Conservation (phyloP, 2,329 filamentous ascomycete species). For the Sclerotinia trifoliorum region DNA sequence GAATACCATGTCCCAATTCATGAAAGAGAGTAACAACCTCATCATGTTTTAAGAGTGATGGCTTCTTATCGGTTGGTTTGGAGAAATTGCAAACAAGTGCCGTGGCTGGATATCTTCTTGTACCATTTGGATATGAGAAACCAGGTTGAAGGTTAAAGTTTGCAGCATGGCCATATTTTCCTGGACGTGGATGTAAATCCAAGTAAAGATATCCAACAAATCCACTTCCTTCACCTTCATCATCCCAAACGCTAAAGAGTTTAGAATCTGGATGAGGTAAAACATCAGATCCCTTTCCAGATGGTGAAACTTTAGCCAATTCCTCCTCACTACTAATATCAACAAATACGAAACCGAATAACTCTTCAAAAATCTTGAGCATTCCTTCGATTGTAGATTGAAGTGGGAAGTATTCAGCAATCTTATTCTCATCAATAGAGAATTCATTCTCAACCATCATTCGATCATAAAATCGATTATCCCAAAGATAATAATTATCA, state of each 20-base stretch:
- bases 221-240: constrained; percentile 64
- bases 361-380: constrained; percentile 78
- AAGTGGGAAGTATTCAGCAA: constrained; percentile 82
- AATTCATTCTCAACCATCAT: constrained; percentile 79
- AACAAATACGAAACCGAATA: constrained; percentile 78
- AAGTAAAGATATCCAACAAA: constrained; percentile 84
- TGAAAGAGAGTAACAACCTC: constrained; percentile 84
- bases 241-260: constrained; percentile 80
- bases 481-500: constrained; percentile 78
- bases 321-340: constrained; percentile 64
- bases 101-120: constrained; percentile 72
- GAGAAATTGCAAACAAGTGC: constrained; percentile 84
- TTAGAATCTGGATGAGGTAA: constrained; percentile 83
- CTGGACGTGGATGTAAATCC: constrained; percentile 74
- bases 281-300: constrained; percentile 46
- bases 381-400: constrained; percentile 71
- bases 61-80: constrained; percentile 74
- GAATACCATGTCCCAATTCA: constrained; percentile 69
- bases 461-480: constrained; percentile 75
- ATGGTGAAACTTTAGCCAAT: constrained; percentile 38
- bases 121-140: constrained; percentile 64
- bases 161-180: constrained; percentile 82
- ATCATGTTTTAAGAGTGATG: constrained; percentile 76
- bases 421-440: constrained; percentile 73
- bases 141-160: constrained; percentile 81